Conservation (phyloP, 495 filamentous ascomycete genomes). For the Staphylotrichum longicolle region DNA sequence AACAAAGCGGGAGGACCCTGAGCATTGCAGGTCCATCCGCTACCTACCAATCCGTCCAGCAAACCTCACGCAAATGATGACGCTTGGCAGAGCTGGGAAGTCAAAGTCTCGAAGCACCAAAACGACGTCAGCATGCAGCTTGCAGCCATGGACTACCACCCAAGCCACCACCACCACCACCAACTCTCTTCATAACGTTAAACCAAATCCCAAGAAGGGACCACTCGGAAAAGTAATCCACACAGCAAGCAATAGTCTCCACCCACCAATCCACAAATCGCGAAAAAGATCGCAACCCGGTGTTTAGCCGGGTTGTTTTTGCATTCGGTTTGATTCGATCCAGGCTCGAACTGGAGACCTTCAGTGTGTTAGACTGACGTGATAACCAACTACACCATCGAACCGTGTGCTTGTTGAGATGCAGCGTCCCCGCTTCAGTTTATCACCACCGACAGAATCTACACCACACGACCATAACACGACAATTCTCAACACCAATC, state of each 20-base stretch:
- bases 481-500: too few relatives aligned
- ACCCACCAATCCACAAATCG: neutral
- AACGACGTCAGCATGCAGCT: constrained; percentile 10
- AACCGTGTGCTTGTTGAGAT: constrained; percentile 12
- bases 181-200: neutral
- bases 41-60: neutral
- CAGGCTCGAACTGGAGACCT: constrained; percentile 28
- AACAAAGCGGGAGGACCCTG: neutral
- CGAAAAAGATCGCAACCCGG: constrained; percentile 4
- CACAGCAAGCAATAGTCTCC: neutral
- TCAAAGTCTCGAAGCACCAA: neutral
- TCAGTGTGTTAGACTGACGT: constrained; percentile 20
- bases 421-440: neutral
- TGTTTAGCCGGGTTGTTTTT: neutral
- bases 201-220: too few relatives aligned
- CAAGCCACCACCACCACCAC: too few relatives aligned
- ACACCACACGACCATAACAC: too few relatives aligned
- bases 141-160: too few relatives aligned
- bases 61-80: neutral
- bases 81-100: neutral
- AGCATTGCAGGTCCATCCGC: neutral
- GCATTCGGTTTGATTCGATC: constrained; percentile 16
- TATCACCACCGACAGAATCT: neutral
- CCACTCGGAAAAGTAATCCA: too few relatives aligned
- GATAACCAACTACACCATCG: constrained; percentile 28